Base-by-base conservation (phyloP, 805 yeast species). In the Yamadazyma takamatsuzukensis region DNA sequence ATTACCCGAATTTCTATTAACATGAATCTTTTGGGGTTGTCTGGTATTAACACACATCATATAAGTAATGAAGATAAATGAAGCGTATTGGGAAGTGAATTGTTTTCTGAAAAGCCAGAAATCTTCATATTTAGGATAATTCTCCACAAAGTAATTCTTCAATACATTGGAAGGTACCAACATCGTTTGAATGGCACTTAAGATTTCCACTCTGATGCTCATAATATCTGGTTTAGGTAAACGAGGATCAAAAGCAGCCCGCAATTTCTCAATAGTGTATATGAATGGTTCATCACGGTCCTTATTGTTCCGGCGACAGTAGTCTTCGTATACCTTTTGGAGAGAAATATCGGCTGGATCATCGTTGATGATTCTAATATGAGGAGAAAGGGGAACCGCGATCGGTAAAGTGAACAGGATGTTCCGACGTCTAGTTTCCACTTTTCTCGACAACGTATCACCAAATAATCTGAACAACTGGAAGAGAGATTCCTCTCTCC, bases 71-170 rank as follows among this genome's bases (percentile, higher is more conserved):
- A 90, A 90, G 27, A 87, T 78, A 48, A 93, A 83, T 0, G 95
- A 80, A 4, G 97, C 97, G 60, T 90, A 93, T 58, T 89, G 96
- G 17, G 95, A 81, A 4, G 96, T 78, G 53, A 93, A 94, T 52
- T 89, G 96, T 49, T 88, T 87, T 42, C 97, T 76, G 79, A 94
- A 93, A 32, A 90, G 62, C 98, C 98, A 93, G 69, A 90, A 93
- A 50, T 90, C 97, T 56, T 84, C 96, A 54, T 82, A 94, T 37
- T 78, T 74, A 9, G 81, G 72, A 57, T 80, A 93, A 25, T 79
- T 63, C 5, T 68, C 70, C 35, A 80, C 56, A 52, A 88, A 93
- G 54, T 84, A 83, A 44, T 84, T 84, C 50, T 79, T 79, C 67
- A 90, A 67, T 21, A 90, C 82, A 4, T 85, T 80, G 15, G 83